These are phyloP conservation scores for Saturnispora sekii DNA, from an alignment of 805 yeast genomes.

Conservation along the genomic window DNA sequence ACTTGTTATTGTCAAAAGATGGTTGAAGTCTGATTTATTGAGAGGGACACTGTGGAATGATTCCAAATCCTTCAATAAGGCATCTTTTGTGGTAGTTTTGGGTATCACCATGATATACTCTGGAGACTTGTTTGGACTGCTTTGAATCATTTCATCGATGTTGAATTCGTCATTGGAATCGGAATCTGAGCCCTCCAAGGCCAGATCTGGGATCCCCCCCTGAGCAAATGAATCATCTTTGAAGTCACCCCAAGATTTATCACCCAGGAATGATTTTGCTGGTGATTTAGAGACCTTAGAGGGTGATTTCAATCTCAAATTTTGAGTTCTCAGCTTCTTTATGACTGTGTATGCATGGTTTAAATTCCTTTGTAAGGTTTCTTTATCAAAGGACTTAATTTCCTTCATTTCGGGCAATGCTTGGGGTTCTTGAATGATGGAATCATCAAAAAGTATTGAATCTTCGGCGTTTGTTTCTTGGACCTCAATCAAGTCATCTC, in stretches of 20 bases:
- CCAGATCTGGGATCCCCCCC: neutral
- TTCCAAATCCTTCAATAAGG: constrained; percentile 1
- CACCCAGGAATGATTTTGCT: neutral
- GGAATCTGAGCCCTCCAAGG: neutral
- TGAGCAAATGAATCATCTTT: constrained; percentile 3
- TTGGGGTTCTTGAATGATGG: constrained; percentile 25
- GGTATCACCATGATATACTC: constrained; percentile 8
- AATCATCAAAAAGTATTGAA: constrained; percentile 28
- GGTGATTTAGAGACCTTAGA: constrained; percentile 5
- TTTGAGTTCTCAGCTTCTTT: constrained; percentile 39
- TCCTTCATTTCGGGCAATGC: constrained; percentile 26
- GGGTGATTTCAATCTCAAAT: constrained; percentile 5
- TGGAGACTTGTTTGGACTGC: constrained; percentile 6
- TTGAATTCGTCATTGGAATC: constrained; percentile 3
- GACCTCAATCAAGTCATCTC: constrained; percentile 14
- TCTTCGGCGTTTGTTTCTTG: constrained; percentile 4
- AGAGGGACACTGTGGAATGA: constrained; percentile 15
- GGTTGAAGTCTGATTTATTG: constrained; percentile 15
- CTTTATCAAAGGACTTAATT: constrained; percentile 46
- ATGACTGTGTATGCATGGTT: constrained; percentile 56
- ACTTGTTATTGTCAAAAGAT: constrained; percentile 13
- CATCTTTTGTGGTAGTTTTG: constrained; percentile 1
- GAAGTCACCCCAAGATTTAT: neutral
- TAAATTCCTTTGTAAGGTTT: constrained; percentile 56
- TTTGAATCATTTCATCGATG: constrained; percentile 2